phyloP scores from a whole-genome alignment of 805 yeast species.

The Torulaspora microellipsoides region DNA sequence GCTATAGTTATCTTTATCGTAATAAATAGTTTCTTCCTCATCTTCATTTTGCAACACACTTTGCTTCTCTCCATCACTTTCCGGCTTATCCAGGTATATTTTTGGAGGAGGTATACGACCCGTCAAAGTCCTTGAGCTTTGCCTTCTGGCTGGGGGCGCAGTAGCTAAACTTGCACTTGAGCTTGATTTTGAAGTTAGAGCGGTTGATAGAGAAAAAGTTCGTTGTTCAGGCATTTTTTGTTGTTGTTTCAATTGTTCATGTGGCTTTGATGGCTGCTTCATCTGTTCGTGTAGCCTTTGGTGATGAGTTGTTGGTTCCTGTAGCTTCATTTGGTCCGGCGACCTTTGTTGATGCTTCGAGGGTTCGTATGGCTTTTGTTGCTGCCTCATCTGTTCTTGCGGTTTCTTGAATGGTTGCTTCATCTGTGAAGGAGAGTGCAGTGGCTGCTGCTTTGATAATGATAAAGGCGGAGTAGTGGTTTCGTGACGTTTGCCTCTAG shows the following conservation, averaged over 20 bases:
- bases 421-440: too few species aligned
- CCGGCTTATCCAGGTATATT: conserved; percentile 9
- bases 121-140: conserved; percentile 8
- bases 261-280: not conserved
- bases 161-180: too few species aligned
- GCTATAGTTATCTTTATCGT: conserved; percentile 3
- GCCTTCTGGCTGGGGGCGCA: not conserved
- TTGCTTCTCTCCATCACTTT: conserved; percentile 2
- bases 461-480: too few species aligned
- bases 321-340: too few species aligned
- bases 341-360: too few species aligned
- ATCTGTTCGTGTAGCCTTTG: not conserved
- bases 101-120: conserved; percentile 18
- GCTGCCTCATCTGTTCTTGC: too few species aligned
- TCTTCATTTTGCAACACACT: conserved; percentile 3
- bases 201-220: too few species aligned
- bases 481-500: too few species aligned
- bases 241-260: not conserved
- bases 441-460: too few species aligned
- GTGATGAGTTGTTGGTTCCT: not conserved
- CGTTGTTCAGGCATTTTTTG: too few species aligned
- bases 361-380: too few species aligned
- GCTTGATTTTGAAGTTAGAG: not conserved
- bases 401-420: too few species aligned
- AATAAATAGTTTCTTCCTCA: conserved; percentile 2